These are phyloP conservation scores for Neurospora discreta DNA, from an alignment of 495 filamentous ascomycete genomes.

Conservation along the genomic window DNA sequence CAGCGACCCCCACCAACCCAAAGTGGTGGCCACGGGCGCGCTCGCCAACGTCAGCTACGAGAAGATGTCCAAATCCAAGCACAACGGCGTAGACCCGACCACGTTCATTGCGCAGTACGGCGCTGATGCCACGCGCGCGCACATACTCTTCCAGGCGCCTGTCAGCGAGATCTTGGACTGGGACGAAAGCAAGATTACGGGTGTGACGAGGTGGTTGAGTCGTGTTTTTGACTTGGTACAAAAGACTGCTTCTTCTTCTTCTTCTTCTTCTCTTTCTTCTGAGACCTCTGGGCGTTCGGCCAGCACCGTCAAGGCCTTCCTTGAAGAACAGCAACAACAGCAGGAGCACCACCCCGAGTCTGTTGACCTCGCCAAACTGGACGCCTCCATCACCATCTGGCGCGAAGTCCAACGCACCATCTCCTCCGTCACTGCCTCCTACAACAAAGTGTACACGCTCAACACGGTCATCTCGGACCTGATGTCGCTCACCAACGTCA, in stretches of 20 bases:
- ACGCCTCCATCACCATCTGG: conserved; percentile 48
- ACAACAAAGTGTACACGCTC: conserved; percentile 57
- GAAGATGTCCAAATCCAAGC: conserved; percentile 95
- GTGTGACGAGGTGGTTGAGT: conserved; percentile 67
- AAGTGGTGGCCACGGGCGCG: conserved; percentile 47
- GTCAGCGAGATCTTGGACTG: conserved; percentile 75
- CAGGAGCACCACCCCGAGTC: conserved; percentile 4
- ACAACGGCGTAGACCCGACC: conserved; percentile 83
- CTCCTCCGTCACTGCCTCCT: conserved; percentile 52
- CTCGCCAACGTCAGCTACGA: conserved; percentile 56
- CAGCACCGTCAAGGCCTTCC: conserved; percentile 13
- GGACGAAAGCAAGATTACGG: conserved; percentile 74
- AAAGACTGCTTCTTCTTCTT: conserved; percentile 10
- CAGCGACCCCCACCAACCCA: conserved; percentile 42
- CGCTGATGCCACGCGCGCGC: conserved; percentile 73
- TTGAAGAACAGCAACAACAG: conserved; percentile 13
- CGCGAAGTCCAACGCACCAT: conserved; percentile 57
- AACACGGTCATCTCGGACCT: conserved; percentile 78
- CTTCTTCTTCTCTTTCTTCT: neutral
- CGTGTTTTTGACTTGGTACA: conserved; percentile 50
- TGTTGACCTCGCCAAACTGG: conserved; percentile 19
- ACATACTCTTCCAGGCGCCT: conserved; percentile 79
- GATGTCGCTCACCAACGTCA: conserved; percentile 62
- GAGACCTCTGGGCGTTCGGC: neutral
- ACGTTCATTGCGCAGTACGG: conserved; percentile 60